Base-by-base conservation (phyloP, 306 rosid species). In the Hippophae gyantsensis region DNA sequence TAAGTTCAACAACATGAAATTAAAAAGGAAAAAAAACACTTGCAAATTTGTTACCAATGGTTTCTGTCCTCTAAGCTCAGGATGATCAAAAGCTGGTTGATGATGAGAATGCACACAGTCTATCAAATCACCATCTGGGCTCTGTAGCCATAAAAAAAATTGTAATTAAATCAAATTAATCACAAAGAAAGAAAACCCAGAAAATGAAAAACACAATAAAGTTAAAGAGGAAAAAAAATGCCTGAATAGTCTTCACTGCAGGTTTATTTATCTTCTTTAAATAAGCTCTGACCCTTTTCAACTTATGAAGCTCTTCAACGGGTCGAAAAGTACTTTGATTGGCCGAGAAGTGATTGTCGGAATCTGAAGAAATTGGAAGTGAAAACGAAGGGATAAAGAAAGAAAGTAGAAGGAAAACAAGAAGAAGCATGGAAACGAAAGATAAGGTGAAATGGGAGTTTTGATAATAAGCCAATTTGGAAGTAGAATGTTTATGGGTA, bases 31-130 rank as follows among this genome's bases (percentile, higher is more conserved):
- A 32, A 2, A 32, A 42, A 45, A 25, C 25, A 27, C 26, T 43
- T 18, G 44, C 55, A 10, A 9, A 53, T 2, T 32, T 2, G 4
- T 78, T 87, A 90, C 98, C 98, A 88, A 77, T 73, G 99, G 90
- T 67, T 26, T 84, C 58, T 82, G 77, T 46, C 95, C 94, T 84
- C 56, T 80, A 7, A 88, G 94, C 32, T 67, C 14, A 48, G 84
- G 94, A 72, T 86, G 97, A 65, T 93, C 95, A 80, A 93, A 93
- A 66, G 99, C 95, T 59, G 90, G 97, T 56, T 93, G 99, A 25
- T 82, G 88, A 82, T 88, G 86, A 72, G 94, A 69, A 26, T 67
- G 54, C 64, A 93, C 87, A 64, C 99, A 93, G 48, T 93, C 99
- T 38, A 93, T 93, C 57, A 86, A 63, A 82, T 93, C 99, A 13